These are phyloP conservation scores for Cyberlindnera bimundalis DNA, from an alignment of 805 yeast species.

Conservation along the genomic window DNA sequence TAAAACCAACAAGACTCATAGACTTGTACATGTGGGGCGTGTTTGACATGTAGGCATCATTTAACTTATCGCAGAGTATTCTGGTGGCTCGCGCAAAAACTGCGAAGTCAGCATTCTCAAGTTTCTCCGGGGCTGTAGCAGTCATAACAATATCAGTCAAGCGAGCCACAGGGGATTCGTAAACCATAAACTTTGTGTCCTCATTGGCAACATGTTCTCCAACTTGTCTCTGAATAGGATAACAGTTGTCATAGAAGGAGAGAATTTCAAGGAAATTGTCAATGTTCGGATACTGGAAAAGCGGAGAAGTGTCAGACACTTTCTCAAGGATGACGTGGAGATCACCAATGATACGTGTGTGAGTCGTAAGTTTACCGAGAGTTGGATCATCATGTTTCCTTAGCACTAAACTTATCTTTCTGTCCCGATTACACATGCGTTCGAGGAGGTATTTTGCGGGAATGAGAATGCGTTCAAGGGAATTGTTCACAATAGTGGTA, in stretches of 20 bases:
- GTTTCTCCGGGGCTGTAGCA: constrained; percentile 22
- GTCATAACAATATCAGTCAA: constrained; percentile 40
- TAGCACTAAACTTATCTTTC: constrained; percentile 24
- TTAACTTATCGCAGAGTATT: constrained; percentile 3
- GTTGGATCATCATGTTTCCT: constrained; percentile 33
- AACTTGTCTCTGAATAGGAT: constrained; percentile 51
- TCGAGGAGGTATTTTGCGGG: constrained; percentile 10
- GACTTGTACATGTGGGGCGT: constrained; percentile 21
- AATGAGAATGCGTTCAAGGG: constrained; percentile 7
- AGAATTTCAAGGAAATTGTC: constrained; percentile 31
- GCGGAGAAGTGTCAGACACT: constrained; percentile 27
- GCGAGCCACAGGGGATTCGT: constrained; percentile 46
- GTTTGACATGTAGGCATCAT: constrained; percentile 2
- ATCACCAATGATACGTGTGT: constrained; percentile 16
- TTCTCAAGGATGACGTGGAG: constrained; percentile 26
- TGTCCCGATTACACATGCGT: constrained; percentile 1
- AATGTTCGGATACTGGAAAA: constrained; percentile 31
- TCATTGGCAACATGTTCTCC: constrained; percentile 71
- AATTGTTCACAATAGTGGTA: constrained; percentile 37
- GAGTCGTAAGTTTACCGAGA: constrained; percentile 11
- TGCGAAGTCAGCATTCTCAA: background rate
- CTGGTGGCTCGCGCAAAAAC: constrained; percentile 2
- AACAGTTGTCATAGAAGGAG: constrained; percentile 55
- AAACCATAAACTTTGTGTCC: constrained; percentile 44
- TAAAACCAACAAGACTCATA: constrained; percentile 31